A percentile compares a stretch with the other conserved stretches of the same genome.
phyloP scores from a whole-genome alignment of 1,284 basidiomycete genomes.

The Melampsora abietis-canadensis region DNA sequence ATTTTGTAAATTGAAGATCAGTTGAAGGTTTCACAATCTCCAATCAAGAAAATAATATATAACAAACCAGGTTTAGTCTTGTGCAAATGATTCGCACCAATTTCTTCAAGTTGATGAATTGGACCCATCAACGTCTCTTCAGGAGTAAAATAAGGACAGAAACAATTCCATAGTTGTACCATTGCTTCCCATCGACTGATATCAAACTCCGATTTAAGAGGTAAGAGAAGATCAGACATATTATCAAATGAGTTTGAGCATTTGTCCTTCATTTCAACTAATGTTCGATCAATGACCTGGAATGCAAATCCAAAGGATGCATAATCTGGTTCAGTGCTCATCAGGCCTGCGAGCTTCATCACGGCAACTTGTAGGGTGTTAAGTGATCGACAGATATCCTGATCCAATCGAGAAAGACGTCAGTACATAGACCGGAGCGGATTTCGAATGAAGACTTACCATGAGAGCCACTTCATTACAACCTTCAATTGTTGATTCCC shows the following conservation, averaged over 20 bases:
- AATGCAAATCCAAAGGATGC: conserved; percentile 38
- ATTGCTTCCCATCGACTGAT: conserved; percentile 33
- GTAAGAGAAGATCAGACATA: conserved; percentile 1
- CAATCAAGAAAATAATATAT: not conserved
- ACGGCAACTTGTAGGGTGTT: conserved; percentile 11
- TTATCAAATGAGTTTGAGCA: conserved; percentile 6
- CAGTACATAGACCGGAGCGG: not conserved
- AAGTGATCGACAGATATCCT: conserved; percentile 14
- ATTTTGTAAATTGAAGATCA: not conserved
- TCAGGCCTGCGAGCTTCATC: conserved; percentile 8
- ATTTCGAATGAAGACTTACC: not conserved
- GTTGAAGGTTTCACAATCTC: not conserved
- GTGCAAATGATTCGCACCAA: conserved; percentile 3
- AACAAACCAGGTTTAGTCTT: conserved; percentile 18
- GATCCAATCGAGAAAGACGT: not conserved
- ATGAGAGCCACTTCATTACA: not conserved
- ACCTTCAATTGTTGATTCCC: not conserved
- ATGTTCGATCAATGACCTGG: conserved; percentile 27
- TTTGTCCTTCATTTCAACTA: not conserved
- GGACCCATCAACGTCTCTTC: not conserved
- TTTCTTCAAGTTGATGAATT: conserved; percentile 8
- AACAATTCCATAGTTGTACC: conserved; percentile 34
- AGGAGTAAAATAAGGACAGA: conserved; percentile 20
- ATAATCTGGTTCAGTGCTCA: conserved; percentile 23
- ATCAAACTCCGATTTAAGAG: conserved; percentile 12